Evolutionary conservation across 768 basidiomycete species (phyloP), one percentile per base, ranked within the genome.

Genomic region (Collybiopsis confluens): DNA sequence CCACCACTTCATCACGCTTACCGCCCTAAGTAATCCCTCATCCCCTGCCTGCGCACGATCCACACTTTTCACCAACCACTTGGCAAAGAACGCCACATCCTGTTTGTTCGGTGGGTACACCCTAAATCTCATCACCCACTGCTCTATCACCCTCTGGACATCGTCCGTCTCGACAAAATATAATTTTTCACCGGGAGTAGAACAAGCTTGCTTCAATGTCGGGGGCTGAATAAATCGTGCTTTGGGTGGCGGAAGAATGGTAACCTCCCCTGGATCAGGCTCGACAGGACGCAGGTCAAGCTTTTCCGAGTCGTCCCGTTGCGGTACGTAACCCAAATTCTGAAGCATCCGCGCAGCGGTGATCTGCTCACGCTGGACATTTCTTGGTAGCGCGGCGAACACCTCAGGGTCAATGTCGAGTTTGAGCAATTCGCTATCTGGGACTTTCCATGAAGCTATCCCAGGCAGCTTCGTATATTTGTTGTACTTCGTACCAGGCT

Each of bases 1-100:
- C 93, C 92, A 94, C 89, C 88, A 95, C 61, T 80, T 85, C 75
- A 91, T 73, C 16, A 90, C 79, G 23, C 79, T 79, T 11, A 88
- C 67, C 49, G 83, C 87, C 56, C 80, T 80, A 68, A 87, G 86
- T 37, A 92, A 68, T 0, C 90, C 77, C 24, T 66, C 69, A 64
- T 90, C 87, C 4, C 79, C 70, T 42, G 79, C 81, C 47, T 65
- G 64, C 18, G 64, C 61, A n/a, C 76, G 71, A 62, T 86, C 83
- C 33, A 88, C 80, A 54, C 81, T 83, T 58, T 81, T 80, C 45
- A 87, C 72, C 44, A 96, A 69, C 62, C 82, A 96, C 54, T 80
- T 85, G 16, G 78, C 74, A 52, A 98, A 85, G 59, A 82, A 86
- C 21, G 85, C 82, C 1, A 92, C 74, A 59, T 97, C 94, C 65